phyloP scores from a whole-genome alignment of 2,329 filamentous ascomycete species.

The Amesomyces nigricolor region DNA sequence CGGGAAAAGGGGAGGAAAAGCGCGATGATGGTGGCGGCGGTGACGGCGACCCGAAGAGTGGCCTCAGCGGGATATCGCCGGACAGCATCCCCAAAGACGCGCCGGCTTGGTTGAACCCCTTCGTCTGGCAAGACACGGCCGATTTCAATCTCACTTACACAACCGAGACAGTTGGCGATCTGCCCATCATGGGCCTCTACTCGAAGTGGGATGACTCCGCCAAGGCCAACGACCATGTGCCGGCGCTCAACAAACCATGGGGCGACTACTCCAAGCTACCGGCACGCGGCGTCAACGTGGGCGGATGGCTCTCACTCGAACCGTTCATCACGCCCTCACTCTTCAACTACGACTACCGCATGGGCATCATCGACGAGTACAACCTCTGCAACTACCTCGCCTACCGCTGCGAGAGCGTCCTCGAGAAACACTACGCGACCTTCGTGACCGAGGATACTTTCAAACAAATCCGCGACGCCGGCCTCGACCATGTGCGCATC shows the following conservation, averaged over 20 bases:
- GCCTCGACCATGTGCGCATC: slow-evolving; percentile 94
- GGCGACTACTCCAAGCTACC: slow-evolving; percentile 70
- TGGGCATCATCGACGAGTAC: slow-evolving; percentile 81
- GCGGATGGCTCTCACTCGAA: slow-evolving; percentile 90
- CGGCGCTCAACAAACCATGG: slow-evolving; percentile 69
- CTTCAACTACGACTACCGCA: slow-evolving; percentile 60
- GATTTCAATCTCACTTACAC: slow-evolving; percentile 97
- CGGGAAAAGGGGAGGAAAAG: slow-evolving; percentile 30
- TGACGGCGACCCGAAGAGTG: slow-evolving; percentile 33
- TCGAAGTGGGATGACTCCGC: slow-evolving; percentile 79
- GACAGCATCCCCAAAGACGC: slow-evolving; percentile 56
- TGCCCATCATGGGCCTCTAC: slow-evolving; percentile 88
- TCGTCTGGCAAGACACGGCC: slow-evolving; percentile 81
- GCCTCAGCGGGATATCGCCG: slow-evolving; percentile 48
- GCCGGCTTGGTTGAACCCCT: slow-evolving; percentile 79
- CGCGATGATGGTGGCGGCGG: slow-evolving; percentile 18
- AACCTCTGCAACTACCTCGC: slow-evolving; percentile 71
- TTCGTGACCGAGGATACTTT: slow-evolving; percentile 86
- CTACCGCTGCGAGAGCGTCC: slow-evolving; percentile 53
- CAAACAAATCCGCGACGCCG: slow-evolving; percentile 74
- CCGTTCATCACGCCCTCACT: slow-evolving; percentile 94
- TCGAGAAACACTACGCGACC: slow-evolving; percentile 88
- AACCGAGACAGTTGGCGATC: slow-evolving; percentile 70
- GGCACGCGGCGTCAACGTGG: slow-evolving; percentile 85
- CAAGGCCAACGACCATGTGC: slow-evolving; percentile 71